Conservation (phyloP, 164 flowering plant genomes). For the Aristolochia californica region DNA sequence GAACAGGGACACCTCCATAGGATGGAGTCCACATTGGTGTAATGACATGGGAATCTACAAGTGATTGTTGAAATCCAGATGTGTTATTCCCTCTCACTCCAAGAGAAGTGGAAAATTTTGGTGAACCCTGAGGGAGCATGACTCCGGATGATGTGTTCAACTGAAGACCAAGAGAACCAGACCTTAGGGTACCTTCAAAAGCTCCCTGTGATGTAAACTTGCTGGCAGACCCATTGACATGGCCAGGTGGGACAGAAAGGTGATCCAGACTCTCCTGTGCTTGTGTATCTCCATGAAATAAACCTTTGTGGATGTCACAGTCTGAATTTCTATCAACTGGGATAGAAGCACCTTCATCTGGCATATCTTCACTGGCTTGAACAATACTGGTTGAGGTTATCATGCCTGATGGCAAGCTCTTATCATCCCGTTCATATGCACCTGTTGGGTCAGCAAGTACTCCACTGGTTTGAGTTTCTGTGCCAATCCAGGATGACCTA, state of each 20-base stretch:
- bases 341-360: constrained; percentile 6
- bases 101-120: constrained; percentile 11
- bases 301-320: constrained; percentile 12
- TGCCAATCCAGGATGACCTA: constrained; percentile 19
- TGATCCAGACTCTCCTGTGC: constrained; percentile 4
- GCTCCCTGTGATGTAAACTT: constrained; percentile 5
- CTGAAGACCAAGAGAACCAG: constrained; percentile 9
- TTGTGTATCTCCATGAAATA: constrained; percentile 9
- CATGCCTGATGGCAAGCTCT: constrained; percentile 3
- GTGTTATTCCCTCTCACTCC: constrained; percentile 17
- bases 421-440: constrained; percentile 7
- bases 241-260: not conserved
- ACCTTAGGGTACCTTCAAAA: constrained; percentile 6
- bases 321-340: constrained; percentile 9
- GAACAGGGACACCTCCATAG: constrained; percentile 15
- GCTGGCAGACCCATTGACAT: constrained; percentile 3
- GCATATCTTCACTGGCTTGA: constrained; percentile 4
- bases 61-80: constrained; percentile 15
- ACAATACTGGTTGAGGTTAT: constrained; percentile 4
- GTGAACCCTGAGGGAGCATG: constrained; percentile 2
- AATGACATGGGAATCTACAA: constrained; percentile 13
- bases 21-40: constrained; percentile 15
- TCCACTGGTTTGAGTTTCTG: constrained; percentile 11
- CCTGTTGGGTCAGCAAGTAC: constrained; percentile 12
- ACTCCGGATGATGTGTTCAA: constrained; percentile 2